Base-by-base conservation (phyloP, 805 yeast species). In the Clavispora vitiphila region DNA sequence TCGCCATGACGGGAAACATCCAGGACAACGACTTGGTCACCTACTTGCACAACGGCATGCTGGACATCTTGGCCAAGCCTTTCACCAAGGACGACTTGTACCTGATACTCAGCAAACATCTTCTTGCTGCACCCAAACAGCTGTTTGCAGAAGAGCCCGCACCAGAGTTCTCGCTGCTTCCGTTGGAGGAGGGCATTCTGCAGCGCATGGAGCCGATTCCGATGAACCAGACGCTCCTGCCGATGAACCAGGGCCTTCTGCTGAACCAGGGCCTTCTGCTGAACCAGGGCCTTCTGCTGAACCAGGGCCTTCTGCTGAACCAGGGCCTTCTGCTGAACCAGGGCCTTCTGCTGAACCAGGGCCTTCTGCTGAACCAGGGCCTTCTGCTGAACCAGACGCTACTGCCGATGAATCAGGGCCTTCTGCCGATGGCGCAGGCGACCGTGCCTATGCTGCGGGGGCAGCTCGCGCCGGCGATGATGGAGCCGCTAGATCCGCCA, bases 1-100 rank as follows among this genome's bases (percentile, higher is more conserved):
- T 93, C 50, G 95, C 96, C 23, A 87, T 87, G 96, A 87, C 96
- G 2, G 95, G 96, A 31, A 88, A 87, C 57, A 85, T 87, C 42
- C 83, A 85, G 51, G 86, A 83, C 49, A 80, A 83, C 50, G 96
- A 88, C 61, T 69, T 88, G 43, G 84, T 85, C 36, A 83, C 81
- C 1, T 88, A 86, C 60, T 66, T 86, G 45, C 83, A 83, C 52
- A 87, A 88, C 55, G 97, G 96, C 4, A 89, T 89, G 87, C 82
- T 86, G 44, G 96, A 88, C 61, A 87, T 93, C 27, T 69, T 93
- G 48, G 95, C 96, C 4, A 88, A 93, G 57, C 99, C 99, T 1
- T 93, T 93, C 60, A 84, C 95, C 2, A 88, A 86, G 57, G 86
- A 82, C 50, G 96, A 87, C 57, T 69, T 93, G 43, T 86, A 82